Evolutionary conservation across 306 rosid genomes (phyloP).

Genomic region (Castanea sativa): DNA sequence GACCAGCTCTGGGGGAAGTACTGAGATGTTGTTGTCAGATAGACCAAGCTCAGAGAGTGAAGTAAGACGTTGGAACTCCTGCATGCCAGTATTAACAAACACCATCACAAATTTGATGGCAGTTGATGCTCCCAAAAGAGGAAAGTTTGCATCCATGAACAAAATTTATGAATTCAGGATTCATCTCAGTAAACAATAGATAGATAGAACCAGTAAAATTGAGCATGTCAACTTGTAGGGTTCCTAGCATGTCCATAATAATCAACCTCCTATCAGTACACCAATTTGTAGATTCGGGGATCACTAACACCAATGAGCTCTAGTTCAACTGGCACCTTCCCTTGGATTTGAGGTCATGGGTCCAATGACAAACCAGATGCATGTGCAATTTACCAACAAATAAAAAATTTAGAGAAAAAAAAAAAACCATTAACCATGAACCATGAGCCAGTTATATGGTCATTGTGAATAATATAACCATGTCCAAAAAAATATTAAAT

Average conservation of each 20-base stretch:
- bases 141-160: background rate
- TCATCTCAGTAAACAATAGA: background rate
- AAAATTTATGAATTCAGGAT: constrained; percentile 13
- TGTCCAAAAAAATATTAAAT: background rate
- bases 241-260: background rate
- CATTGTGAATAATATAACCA: background rate
- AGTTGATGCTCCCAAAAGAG: constrained; percentile 3
- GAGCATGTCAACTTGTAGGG: background rate
- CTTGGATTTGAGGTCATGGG: too few species aligned
- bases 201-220: background rate
- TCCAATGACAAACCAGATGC: too few species aligned
- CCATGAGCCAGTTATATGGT: background rate
- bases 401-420: too few species aligned
- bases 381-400: too few species aligned
- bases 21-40: constrained; percentile 77
- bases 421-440: too few species aligned
- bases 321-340: too few species aligned
- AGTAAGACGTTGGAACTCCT: constrained; percentile 64
- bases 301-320: too few species aligned
- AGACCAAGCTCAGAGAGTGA: constrained; percentile 78
- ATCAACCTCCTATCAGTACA: background rate
- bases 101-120: constrained; percentile 4
- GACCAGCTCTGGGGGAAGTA: constrained; percentile 86
- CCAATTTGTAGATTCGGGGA: background rate
- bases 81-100: constrained; percentile 33